Evolutionary conservation across 192 early-diverging fungal species (phyloP), one percentile per base, ranked within the genome.

Genomic region (Haplosporangium gracile): DNA sequence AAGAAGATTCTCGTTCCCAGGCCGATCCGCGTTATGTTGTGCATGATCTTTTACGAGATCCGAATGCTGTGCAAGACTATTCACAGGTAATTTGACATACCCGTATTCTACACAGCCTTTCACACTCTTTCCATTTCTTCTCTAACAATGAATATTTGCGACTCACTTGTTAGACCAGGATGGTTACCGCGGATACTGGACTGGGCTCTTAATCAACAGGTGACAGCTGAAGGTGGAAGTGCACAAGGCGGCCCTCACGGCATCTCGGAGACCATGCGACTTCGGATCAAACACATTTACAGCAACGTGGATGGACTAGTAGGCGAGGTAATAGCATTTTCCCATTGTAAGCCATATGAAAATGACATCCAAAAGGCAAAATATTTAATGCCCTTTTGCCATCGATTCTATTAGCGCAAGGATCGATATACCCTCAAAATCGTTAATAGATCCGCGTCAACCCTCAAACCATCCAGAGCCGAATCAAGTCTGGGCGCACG

Each of bases 21-120:
- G 11, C 91, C 92, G 13, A 75, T 92, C 16, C 82, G 92, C 8
- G 89, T 92, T 0, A 81, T 93, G 34, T 47, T 92, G 5, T 88
- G 89, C 39, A 83, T 89, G 63, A 74, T 93, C 6, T 91, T 93
- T 70, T 77, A 87, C 16, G 90, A 93, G 51, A 92, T 92, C 57
- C 81, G 92, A 16, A 90, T 92, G 74, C 89, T 91, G 60, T 93
- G 92, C 57, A 90, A 90, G 69, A 92, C 91, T 3, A 90, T 89
- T 26, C 90, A 91, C 72, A 77, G 89, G 89, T 90, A 83, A 29
- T 57, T 69, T n/a, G 1, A 15, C n/a, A 1, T 68, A n/a, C 22
- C 38, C 38, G 22, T 22, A 51, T 57, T 73, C 16, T 11, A 39
- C n/a, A 34, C 38, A 10, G 26, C 8, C 38, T 42, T 18, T 65